A percentile compares a stretch with the other conserved stretches of the same genome.
Conservation (phyloP, 305 asterid genomes). For the Solanum chacoense region DNA sequence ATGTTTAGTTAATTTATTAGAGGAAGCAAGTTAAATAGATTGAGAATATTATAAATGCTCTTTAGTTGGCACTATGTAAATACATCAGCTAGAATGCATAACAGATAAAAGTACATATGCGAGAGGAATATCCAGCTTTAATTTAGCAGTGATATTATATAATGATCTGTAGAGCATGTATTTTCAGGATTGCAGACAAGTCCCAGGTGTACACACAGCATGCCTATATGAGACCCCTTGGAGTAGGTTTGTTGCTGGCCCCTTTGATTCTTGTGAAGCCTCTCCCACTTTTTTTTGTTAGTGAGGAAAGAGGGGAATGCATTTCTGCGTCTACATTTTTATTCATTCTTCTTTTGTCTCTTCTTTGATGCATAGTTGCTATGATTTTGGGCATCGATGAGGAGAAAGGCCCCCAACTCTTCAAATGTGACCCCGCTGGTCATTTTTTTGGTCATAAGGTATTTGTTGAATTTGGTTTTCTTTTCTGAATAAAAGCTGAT, state of each 20-base stretch:
- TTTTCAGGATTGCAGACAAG: conserved; percentile 94
- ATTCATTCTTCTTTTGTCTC: not conserved
- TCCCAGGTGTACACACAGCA: conserved; percentile 99
- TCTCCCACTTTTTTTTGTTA: not conserved
- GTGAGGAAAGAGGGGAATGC: not conserved
- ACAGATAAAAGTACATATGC: not conserved
- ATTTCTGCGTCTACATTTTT: not conserved
- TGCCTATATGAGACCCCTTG: conserved; percentile 99
- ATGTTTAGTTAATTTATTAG: not conserved
- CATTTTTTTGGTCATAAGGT: conserved; percentile 99
- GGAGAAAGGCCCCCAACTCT: conserved; percentile 95
- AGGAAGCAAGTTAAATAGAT: not conserved
- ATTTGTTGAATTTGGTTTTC: not conserved
- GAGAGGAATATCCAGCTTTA: not conserved
- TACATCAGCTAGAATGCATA: not conserved
- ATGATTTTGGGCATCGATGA: conserved; percentile 94
- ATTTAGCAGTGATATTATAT: not conserved
- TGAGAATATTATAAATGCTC: not conserved
- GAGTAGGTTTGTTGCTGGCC: conserved; percentile 61
- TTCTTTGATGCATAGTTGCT: conserved; percentile 44
- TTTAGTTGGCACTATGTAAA: not conserved
- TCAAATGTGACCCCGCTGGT: conserved; percentile 99
- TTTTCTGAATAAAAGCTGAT: not conserved
- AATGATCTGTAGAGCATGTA: not conserved
- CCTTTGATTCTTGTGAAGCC: not conserved